Base-by-base conservation (phyloP, 1,284 basidiomycete genomes). In the Pseudozyma sp. region DNA sequence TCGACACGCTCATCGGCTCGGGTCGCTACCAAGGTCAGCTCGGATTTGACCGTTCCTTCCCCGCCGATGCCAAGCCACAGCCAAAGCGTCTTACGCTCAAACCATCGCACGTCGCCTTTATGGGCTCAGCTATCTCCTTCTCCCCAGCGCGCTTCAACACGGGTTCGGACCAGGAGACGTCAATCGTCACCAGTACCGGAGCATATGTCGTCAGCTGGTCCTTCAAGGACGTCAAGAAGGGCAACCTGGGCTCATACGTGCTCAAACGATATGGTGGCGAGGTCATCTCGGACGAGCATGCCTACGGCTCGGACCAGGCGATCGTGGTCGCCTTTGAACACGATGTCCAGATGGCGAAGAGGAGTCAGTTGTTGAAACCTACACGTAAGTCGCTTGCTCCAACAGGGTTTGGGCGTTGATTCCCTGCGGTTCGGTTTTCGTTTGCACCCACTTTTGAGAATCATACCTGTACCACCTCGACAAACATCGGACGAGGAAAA, bases 131-230 rank as follows among this genome's bases (percentile, higher is more conserved):
- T 46, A 90, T 99, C 61, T 89, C 89, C 11, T 97, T 99, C 85
- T 93, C 94, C 0, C 94, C 95, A 34, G 97, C 96, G 3, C 90
- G 94, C 76, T 99, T 99, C 87, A 97, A 99, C 84, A 90, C 91
- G 68, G 94, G 92, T 16, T 88, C 69, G 7, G 75, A 75, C 33
- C 89, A 91, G 55, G 96, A 99, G 87, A 96, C 94, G 82, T 93
- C 93, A 7, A 99, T 99, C 74, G 92, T 99, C 57, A 99, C 97
- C 0, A 94, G 94, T 9, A 96, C 92, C 0, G 97, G 96, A n/a
- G 90, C 92, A 77, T 99, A 91, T 81, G 92, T 99, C 71, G 89
- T 97, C 57, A 79, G 76, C 75, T 85, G 82, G 95, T 94, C 98
- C 88, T 96, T 99, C 85, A 89, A 89, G 48, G 93, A 94, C 78